Evolutionary conservation across 352 stramenopile species (phyloP), one percentile per base, ranked within the genome.

Genomic region (Paralagenidium karlingii): DNA sequence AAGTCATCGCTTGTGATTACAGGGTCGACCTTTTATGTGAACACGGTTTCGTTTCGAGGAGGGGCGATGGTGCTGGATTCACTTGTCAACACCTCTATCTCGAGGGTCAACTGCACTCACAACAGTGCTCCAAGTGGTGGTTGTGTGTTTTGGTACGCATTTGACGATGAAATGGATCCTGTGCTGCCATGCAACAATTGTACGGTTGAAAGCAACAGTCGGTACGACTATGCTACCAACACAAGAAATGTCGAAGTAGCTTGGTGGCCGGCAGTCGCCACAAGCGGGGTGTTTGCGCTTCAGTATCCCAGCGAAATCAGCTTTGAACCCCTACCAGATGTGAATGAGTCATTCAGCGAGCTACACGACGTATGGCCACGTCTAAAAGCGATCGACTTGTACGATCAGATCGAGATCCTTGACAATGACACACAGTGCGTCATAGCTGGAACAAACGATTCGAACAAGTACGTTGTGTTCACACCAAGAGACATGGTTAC

Each of bases 141-240:
- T 0, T 84, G 69, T 39, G 44, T 84, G 1, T 84, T 76, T 37
- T 84, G 69, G 69, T 25, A 64, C n/a, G 67, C 62, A 0, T 59
- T 62, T 18, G 24, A 47, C 16, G 12, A 29, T 3, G 32, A 57
- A 24, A 24, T 41, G 3, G 27, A 30, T 3, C 41, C 52, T 1
- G 25, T 62, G 1, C 45, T 67, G 13, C 63, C 64, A 8, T 84
- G 67, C 19, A 42, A 13, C 0, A 28, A 41, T 8, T 82, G 67
- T 19, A 36, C 10, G 0, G 63, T 81, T 47, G 19, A 38, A 18
- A 54, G 57, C 22, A 84, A 84, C 42, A 29, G 47, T 15, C 26
- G 70, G 1, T 84, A 84, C 34, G 45, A 78, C 20, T 53, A 63
- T 11, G 57, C 69, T 25, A 84, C 69, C 5, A 84, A 84, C 44